Base-by-base conservation (phyloP, 139 green algal genomes). In the Chlamydomonas applanata region DNA sequence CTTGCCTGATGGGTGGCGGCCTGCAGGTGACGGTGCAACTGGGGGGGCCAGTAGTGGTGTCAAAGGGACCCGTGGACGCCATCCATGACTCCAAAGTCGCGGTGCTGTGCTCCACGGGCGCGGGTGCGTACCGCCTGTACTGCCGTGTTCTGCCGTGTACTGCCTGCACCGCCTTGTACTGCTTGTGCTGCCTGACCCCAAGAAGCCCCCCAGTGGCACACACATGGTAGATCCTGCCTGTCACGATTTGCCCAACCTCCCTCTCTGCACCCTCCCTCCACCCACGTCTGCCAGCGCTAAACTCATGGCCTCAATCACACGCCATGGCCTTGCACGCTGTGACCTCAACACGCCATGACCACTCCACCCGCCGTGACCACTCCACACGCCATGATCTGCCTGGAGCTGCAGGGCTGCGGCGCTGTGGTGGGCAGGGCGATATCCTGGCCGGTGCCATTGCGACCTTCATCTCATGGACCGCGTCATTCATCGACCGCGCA, bases 371-470 rank as follows among this genome's bases (percentile, higher is more conserved):
- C n/a, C n/a, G n/a, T n/a, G n/a, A n/a, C n/a, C n/a, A n/a, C n/a
- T n/a, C n/a, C n/a, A n/a, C n/a, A n/a, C n/a, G n/a, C n/a, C n/a
- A n/a, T n/a, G n/a, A n/a, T n/a, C n/a, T n/a, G n/a, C n/a, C n/a
- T n/a, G n/a, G 34, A 70, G 1, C 29, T 17, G 20, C 72, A 78
- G 79, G 79, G 44, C 67, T 74, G 22, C 76, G 82, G 76, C 85
- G 89, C 27, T 90, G 79, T 62, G 85, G 89, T 32, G 88, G 83
- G 5, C 87, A 93, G 57, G 89, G 89, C 11, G 89, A 94, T 61
- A 78, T 94, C 34, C 62, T 91, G 30, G 69, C 83, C 0, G 79
- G 79, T 60, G 72, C 65, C 35, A 72, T 85, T 35, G 74, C 74
- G 30, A 79, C 74, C 57, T 81, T 85, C 52, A 71, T 85, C n/a